Evolutionary conservation across 2,329 filamentous ascomycete species (phyloP), one percentile per base, ranked within the genome.

Genomic region (Pseudogymnoascus sp.): DNA sequence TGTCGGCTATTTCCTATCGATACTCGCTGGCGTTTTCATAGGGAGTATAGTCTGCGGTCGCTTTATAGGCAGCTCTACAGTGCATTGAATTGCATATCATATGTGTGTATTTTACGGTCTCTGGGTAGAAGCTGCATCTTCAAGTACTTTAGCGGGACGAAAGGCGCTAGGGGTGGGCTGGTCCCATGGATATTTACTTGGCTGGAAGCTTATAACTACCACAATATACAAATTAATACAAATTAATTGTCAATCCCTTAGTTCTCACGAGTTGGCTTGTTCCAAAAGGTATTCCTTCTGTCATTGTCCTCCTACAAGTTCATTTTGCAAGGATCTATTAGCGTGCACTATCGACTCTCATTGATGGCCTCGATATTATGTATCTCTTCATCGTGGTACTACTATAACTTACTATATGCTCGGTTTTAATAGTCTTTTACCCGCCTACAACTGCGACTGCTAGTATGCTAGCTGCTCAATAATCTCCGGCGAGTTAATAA

Each of bases 1-100:
- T 68, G 83, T 92, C 15, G 90, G 90, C 7, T 93, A 92, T 73
- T 92, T 92, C 72, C 75, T 90, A 62, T 91, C 88, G 0, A 81
- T 92, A 17, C 79, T 93, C 15, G 86, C 79, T 5, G 87, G 87
- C 15, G 81, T 88, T 2, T 96, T 96, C 70, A 71, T 93, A 17
- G 92, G 92, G 36, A 93, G 92, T 71, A 75, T 96, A 27, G 62
- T 61, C 13, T 39, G 63, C 9, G 44, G 59, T 38, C 42, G 62
- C 27, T 65, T 51, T 42, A 36, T 55, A 61, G 36, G 38, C 33
- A 27, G 15, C 21, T 61, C 59, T 15, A 6, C 41, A 51, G 59
- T 27, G 36, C 59, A 61, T 29, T 61, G 36, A 61, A 21, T 21
- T 41, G 38, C 38, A 15, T 41, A 17, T 41, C 38, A 21, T 41